A percentile compares a stretch with the other conserved stretches of the same genome.
Conservation (phyloP, 441 rosid species). For the Hura crepitans region DNA sequence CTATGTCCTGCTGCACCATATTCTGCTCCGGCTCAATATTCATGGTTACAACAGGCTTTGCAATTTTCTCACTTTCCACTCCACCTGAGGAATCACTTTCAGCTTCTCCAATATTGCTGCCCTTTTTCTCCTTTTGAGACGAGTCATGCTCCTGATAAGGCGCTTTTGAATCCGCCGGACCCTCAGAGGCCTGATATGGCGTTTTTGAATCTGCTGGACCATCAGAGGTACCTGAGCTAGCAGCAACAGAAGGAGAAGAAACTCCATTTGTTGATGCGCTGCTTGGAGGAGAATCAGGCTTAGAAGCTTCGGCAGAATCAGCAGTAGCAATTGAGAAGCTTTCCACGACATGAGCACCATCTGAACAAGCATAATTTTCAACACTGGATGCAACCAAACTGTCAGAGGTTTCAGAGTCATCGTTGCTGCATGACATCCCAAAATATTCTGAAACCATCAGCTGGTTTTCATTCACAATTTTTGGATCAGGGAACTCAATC, state of each 20-base stretch:
- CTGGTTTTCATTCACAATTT: conserved; percentile 78
- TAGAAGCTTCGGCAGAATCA: conserved; percentile 45
- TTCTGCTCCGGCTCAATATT: conserved; percentile 70
- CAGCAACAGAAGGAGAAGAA: conserved; percentile 61
- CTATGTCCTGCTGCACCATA: conserved; percentile 86
- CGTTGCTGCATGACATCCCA: conserved; percentile 48
- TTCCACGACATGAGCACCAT: conserved; percentile 42
- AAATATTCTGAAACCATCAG: conserved; percentile 94
- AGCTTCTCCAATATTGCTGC: conserved; percentile 34
- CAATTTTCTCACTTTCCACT: conserved; percentile 34
- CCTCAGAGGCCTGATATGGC: conserved; percentile 44
- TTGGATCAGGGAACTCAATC: conserved; percentile 98
- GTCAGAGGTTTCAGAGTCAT: conserved; percentile 63
- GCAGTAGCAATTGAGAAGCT: conserved; percentile 42
- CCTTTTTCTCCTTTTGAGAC: conserved; percentile 35
- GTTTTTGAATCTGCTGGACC: conserved; percentile 45
- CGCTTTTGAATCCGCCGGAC: conserved; percentile 43
- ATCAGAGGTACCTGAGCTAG: conserved; percentile 53
- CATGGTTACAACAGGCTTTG: conserved; percentile 45
- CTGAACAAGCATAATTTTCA: conserved; percentile 50
- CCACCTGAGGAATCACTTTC: conserved; percentile 49
- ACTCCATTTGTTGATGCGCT: conserved; percentile 64
- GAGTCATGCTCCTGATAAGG: conserved; percentile 47
- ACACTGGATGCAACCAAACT: conserved; percentile 55
- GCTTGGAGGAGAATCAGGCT: conserved; percentile 78